Base-by-base conservation (phyloP, 306 rosid genomes). In the Ammopiptanthus mongolicus region DNA sequence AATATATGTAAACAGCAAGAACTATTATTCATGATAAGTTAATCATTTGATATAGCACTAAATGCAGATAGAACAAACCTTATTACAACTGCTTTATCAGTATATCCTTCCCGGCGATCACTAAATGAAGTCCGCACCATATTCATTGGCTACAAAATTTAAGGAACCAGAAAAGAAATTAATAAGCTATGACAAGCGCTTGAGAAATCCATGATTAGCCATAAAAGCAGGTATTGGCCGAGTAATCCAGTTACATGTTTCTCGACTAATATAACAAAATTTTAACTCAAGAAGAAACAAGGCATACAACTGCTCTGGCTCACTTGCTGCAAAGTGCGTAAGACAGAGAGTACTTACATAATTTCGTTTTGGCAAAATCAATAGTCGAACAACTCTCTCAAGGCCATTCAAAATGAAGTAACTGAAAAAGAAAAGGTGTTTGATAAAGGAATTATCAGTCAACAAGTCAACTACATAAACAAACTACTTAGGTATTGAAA, bases 401-500 rank as follows among this genome's bases (percentile, higher is more conserved):
- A 90, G 86, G 82, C 98, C 98, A 81, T 91, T 95, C 89, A 86
- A 56, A 62, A 95, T 65, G 83, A 95, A 95, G 88, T 95, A 95
- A 55, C 98, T 95, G 89, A 46, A 81, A 82, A 82, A 66, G 69
- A 69, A 70, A 53, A 22, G 44, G 33, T 25, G 56, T 66, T 13
- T 23, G 57, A 71, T 63, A 48, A 55, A 84, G 65, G 21, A 34
- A 67, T 52, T 17, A 55, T 68, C 15, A 58, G 51, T 25, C 31
- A 33, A 46, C 4, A 62, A 17, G 48, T 39, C 58, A 42, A 55
- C 55, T 25, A 59, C 41, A 33, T 28, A 39, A 25, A 65, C 77
- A 48, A 57, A 13, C 37, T 65, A 52, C 65, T 5, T 48, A 6
- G 51, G 25, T 22, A 28, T 8, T 63, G 79, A 63, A 73, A 73